These are phyloP conservation scores for Tetrastigma voinierianum DNA, from an alignment of 164 flowering plant genomes.

Conservation along the genomic window DNA sequence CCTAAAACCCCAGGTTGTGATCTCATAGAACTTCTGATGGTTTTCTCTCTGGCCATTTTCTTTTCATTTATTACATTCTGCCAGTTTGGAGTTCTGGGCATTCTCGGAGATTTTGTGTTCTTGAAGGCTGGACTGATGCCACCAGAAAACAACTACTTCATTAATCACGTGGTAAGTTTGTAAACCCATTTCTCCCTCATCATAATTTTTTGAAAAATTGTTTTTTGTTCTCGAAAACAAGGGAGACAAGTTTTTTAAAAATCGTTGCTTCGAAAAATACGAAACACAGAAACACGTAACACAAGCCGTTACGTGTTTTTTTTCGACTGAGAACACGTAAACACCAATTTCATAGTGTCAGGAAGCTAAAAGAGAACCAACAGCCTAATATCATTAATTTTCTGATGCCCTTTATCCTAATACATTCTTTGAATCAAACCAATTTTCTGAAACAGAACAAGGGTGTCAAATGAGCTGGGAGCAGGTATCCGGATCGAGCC, in stretches of 20 bases:
- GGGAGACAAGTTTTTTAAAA: too few species aligned
- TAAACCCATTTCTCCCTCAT: not conserved
- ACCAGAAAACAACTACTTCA: conserved; percentile 65
- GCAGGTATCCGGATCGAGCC: conserved; percentile 4
- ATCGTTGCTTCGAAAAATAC: too few species aligned
- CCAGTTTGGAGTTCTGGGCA: conserved; percentile 93
- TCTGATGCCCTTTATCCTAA: not conserved
- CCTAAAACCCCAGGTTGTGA: too few species aligned
- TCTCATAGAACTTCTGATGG: too few species aligned
- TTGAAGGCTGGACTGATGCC: conserved; percentile 88
- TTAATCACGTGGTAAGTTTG: conserved; percentile 69
- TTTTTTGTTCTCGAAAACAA: too few species aligned
- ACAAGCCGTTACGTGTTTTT: too few species aligned
- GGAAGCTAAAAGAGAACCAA: too few species aligned
- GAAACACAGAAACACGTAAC: too few species aligned
- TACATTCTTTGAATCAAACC: not conserved
- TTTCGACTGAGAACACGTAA: not conserved
- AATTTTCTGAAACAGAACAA: not conserved
- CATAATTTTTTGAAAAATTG: not conserved
- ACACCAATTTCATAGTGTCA: not conserved
- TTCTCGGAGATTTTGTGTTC: conserved; percentile 85
- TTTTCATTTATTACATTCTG: not conserved
- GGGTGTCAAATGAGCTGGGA: conserved; percentile 6
- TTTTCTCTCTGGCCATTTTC: too few species aligned
- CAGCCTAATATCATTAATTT: too few species aligned